Evolutionary conservation across 208 protist species (phyloP), one percentile per base, ranked within the genome.

Genomic region (Leishmania tropica): DNA sequence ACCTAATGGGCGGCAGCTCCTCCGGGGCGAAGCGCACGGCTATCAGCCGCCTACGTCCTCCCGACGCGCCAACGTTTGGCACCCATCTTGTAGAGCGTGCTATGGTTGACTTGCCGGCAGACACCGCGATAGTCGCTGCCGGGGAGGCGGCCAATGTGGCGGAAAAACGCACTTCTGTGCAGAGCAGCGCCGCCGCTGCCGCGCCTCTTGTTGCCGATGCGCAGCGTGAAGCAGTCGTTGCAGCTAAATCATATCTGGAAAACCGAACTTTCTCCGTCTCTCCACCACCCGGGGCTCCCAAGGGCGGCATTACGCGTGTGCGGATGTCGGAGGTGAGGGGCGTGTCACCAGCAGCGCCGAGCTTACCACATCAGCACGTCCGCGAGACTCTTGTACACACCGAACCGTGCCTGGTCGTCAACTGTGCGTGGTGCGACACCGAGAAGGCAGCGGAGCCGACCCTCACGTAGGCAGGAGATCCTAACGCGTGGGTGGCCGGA

Each of bases 381-480:
- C 24, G 56, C 31, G 70, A 78, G 19, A 72, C 62, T 40, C 19
- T 68, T 31, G 79, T 21, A 15, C 92, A 95, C 83, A 87, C 83
- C 58, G 89, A 87, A 80, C 90, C 92, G 54, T 94, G 92, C 79
- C 81, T 92, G 73, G 82, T 96, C 15, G 71, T 86, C 74, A 93
- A 93, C 81, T 96, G 92, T 77, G 90, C 86, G 21, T 96, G 92
- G 92, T 96, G 92, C 65, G 85, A 81, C 7, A 85, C 80, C n/a
- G 87, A 93, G 76, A 86, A 85, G 75, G 42, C 76, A 45, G 28
- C 75, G 15, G 40, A 76, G 76, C 73, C 48, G 2, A 60, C 67
- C 8, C 21, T 62, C 48, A 65, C 40, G 35, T 78, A 62, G 21
- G 8, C 68, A 42, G 42, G 15, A 53, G 42, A 73, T 37, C 37